Conservation (phyloP, 2,329 filamentous ascomycete species). For the Trichoderma citrinoviride region DNA sequence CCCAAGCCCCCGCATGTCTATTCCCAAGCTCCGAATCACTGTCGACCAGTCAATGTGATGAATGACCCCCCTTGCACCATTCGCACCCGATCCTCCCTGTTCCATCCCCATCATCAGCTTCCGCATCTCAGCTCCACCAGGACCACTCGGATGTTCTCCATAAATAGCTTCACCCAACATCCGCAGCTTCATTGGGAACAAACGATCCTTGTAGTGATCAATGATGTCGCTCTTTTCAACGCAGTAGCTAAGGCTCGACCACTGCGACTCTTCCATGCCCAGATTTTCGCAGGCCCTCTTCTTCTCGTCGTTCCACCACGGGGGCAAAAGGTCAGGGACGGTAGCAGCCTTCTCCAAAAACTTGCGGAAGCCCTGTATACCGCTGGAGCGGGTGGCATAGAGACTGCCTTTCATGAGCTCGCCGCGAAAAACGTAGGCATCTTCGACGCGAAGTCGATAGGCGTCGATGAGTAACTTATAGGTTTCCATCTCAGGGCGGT, state of each 20-base stretch:
- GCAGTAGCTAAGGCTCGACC: conserved; percentile 26
- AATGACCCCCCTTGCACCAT: no score
- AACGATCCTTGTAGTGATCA: conserved; percentile 42
- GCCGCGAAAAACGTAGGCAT: conserved; percentile 34
- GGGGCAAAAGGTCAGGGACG: conserved; percentile 37
- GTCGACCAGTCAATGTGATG: no score
- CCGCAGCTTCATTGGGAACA: conserved; percentile 50
- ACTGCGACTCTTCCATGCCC: conserved; percentile 32
- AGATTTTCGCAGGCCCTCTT: conserved; percentile 37
- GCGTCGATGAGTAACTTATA: conserved; percentile 47
- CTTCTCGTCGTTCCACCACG: conserved; percentile 45
- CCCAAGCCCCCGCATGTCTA: no score
- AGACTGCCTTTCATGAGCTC: conserved; percentile 31
- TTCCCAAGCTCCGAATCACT: no score
- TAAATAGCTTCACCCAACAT: conserved; percentile 45
- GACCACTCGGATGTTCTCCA: conserved; percentile 29
- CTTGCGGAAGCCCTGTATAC: conserved; percentile 35
- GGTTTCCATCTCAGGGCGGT: conserved; percentile 43
- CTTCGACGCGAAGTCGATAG: conserved; percentile 47
- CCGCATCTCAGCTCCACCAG: conserved; percentile 29
- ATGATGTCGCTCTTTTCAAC: conserved; percentile 39
- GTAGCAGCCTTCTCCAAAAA: conserved; percentile 37
- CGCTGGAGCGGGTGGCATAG: conserved; percentile 30
- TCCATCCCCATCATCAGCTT: conserved; percentile 29
- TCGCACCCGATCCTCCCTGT: background rate